These are phyloP conservation scores for Boletus pseudopeckii DNA, from an alignment of 768 basidiomycete species.

Conservation along the genomic window DNA sequence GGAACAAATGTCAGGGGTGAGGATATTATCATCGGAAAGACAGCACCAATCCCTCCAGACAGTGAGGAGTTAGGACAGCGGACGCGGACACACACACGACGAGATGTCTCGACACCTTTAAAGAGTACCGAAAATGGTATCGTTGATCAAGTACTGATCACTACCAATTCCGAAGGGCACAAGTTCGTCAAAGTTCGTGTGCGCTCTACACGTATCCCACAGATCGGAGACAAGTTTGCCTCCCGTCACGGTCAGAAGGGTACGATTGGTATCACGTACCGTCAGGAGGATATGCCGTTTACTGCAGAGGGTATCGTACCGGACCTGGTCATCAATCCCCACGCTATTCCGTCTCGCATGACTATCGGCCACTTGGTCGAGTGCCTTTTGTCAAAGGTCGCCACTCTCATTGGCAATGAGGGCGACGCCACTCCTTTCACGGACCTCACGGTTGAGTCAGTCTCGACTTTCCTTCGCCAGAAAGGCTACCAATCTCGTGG, in stretches of 20 bases:
- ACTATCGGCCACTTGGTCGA: slow-evolving; percentile 99
- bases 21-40: slow-evolving; percentile 99
- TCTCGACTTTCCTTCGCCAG: slow-evolving; percentile 85
- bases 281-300: slow-evolving; percentile 99
- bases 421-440: slow-evolving; percentile 99
- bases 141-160: slow-evolving; percentile 95
- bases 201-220: slow-evolving; percentile 92
- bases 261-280: slow-evolving; percentile 98
- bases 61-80: slow-evolving; percentile 97
- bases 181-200: slow-evolving; percentile 99
- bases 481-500: slow-evolving; percentile 97
- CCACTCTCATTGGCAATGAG: slow-evolving; percentile 93
- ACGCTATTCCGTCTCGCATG: slow-evolving; percentile 99
- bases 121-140: slow-evolving; percentile 98
- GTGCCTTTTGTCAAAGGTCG: slow-evolving; percentile 93
- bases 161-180: slow-evolving; percentile 92
- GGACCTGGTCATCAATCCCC: slow-evolving; percentile 97
- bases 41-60: slow-evolving; percentile 93
- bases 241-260: slow-evolving; percentile 99
- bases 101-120: slow-evolving; percentile 95
- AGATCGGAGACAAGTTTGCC: slow-evolving; percentile 99
- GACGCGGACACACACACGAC: slow-evolving; percentile 86
- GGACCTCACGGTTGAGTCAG: slow-evolving; percentile 94
- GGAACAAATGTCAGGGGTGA: slow-evolving; percentile 94
- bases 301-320: slow-evolving; percentile 95